Conservation (phyloP, 2,329 filamentous ascomycete species). For the Calonectria crousiana region DNA sequence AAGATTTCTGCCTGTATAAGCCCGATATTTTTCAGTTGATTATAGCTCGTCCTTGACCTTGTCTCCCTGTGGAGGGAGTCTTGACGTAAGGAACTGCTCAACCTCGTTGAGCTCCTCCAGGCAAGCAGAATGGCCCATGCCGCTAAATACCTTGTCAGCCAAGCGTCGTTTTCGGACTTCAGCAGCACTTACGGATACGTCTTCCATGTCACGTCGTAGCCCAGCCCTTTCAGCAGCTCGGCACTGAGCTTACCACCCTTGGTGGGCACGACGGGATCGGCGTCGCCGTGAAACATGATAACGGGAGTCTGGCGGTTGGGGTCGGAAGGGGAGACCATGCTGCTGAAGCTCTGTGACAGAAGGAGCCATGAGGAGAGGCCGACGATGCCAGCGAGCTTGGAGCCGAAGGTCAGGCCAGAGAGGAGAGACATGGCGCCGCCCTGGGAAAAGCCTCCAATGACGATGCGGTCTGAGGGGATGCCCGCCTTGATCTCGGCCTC, state of each 20-base stretch:
- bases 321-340: slow-evolving; percentile 55
- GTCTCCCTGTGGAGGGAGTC: slow-evolving; percentile 52
- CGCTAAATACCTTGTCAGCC: slow-evolving; percentile 55
- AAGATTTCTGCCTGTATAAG: background rate
- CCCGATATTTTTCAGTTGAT: background rate
- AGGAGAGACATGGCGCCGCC: slow-evolving; percentile 90
- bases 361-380: slow-evolving; percentile 87
- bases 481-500: slow-evolving; percentile 83
- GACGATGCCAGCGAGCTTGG: slow-evolving; percentile 89
- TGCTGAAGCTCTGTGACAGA: slow-evolving; percentile 64
- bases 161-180: background rate
- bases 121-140: slow-evolving; percentile 81
- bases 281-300: slow-evolving; percentile 89
- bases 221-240: slow-evolving; percentile 74
- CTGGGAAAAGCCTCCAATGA: slow-evolving; percentile 88
- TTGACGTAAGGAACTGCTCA: slow-evolving; percentile 67
- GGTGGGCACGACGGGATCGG: slow-evolving; percentile 79
- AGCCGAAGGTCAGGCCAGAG: slow-evolving; percentile 77
- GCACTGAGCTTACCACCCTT: slow-evolving; percentile 77
- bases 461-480: slow-evolving; percentile 84
- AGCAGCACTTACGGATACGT: slow-evolving; percentile 73
- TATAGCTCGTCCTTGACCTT: slow-evolving; percentile 15
- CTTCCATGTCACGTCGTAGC: slow-evolving; percentile 80
- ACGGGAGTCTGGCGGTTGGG: slow-evolving; percentile 79
- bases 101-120: slow-evolving; percentile 86